Percentiles rank a stretch among this genome's conserved stretches.
Evolutionary conservation across 108 stramenopile species (phyloP).

Genomic region (Nitzschia sp.): DNA sequence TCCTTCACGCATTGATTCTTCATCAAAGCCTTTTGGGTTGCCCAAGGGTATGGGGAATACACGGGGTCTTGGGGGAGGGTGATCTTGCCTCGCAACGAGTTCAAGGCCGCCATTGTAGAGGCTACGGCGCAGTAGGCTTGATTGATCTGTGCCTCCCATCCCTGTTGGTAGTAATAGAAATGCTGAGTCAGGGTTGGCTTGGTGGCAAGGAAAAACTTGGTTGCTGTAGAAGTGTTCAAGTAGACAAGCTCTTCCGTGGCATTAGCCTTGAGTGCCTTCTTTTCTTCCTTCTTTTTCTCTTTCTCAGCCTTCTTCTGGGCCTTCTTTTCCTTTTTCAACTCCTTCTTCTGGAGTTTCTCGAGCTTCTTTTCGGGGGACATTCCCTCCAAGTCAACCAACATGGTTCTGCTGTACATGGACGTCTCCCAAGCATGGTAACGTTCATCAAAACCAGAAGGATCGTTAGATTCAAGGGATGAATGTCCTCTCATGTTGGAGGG

Average conservation of each 20-base stretch:
- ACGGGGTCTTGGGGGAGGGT: constrained; percentile 64
- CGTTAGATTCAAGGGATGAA: background rate
- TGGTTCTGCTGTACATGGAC: background rate
- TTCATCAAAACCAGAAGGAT: constrained; percentile 9
- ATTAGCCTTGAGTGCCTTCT: background rate
- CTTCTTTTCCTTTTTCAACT: background rate
- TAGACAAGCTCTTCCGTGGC: constrained; percentile 18
- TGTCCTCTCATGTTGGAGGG: too few relatives aligned
- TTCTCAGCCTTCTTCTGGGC: constrained; percentile 1
- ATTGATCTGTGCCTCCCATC: constrained; percentile 84
- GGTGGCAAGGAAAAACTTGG: constrained; percentile 5
- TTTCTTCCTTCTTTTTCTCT: background rate
- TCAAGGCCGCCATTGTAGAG: constrained; percentile 59
- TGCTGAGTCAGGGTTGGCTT: constrained; percentile 37
- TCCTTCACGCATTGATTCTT: constrained; percentile 44
- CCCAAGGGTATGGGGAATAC: constrained; percentile 75
- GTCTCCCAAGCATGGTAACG: constrained; percentile 16
- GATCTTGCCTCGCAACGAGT: constrained; percentile 60
- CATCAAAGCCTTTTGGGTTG: constrained; percentile 66
- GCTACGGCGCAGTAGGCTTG: constrained; percentile 84
- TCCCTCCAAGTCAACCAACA: constrained; percentile 3
- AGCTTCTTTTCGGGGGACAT: background rate
- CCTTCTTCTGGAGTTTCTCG: background rate
- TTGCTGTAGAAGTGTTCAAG: constrained; percentile 27
- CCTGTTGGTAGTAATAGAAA: constrained; percentile 66